phyloP scores from a whole-genome alignment of 1,139 yeast species.

The Suhomyces coccinellae region DNA sequence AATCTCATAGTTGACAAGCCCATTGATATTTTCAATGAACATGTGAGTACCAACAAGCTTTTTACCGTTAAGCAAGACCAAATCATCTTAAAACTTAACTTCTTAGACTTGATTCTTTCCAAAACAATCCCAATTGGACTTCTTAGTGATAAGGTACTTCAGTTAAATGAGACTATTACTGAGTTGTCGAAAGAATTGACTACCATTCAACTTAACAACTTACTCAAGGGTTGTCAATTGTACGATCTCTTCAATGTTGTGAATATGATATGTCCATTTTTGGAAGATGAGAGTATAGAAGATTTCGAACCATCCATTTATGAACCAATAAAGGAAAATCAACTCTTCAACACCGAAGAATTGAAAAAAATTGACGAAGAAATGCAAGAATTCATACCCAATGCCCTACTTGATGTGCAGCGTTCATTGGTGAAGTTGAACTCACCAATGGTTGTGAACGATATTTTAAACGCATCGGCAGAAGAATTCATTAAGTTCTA shows the following conservation, averaged over 20 bases:
- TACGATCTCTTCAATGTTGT: conserved; percentile 59
- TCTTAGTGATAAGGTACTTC: conserved; percentile 40
- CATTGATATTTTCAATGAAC: conserved; percentile 41
- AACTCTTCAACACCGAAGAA: conserved; percentile 49
- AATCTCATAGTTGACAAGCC: conserved; percentile 50
- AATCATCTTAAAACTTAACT: conserved; percentile 54
- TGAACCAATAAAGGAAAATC: conserved; percentile 63
- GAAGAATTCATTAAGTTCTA: conserved; percentile 54
- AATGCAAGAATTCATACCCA: conserved; percentile 55
- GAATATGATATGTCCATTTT: conserved; percentile 70
- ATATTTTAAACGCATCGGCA: conserved; percentile 52
- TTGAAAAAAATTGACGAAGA: conserved; percentile 43
- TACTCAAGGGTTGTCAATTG: conserved; percentile 53
- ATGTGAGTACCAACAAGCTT: conserved; percentile 28
- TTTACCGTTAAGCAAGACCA: conserved; percentile 33
- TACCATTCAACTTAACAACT: conserved; percentile 40
- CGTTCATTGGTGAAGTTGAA: conserved; percentile 56
- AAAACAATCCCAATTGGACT: conserved; percentile 51
- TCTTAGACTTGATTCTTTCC: conserved; percentile 58
- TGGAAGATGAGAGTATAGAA: conserved; percentile 34
- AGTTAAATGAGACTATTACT: conserved; percentile 37
- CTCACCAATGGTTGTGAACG: conserved; percentile 62
- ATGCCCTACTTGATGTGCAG: conserved; percentile 63
- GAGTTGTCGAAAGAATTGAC: conserved; percentile 36
- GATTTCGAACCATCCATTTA: conserved; percentile 57